Base-by-base conservation (phyloP, 2,329 filamentous ascomycete genomes). In the Colletotrichum camelliae region DNA sequence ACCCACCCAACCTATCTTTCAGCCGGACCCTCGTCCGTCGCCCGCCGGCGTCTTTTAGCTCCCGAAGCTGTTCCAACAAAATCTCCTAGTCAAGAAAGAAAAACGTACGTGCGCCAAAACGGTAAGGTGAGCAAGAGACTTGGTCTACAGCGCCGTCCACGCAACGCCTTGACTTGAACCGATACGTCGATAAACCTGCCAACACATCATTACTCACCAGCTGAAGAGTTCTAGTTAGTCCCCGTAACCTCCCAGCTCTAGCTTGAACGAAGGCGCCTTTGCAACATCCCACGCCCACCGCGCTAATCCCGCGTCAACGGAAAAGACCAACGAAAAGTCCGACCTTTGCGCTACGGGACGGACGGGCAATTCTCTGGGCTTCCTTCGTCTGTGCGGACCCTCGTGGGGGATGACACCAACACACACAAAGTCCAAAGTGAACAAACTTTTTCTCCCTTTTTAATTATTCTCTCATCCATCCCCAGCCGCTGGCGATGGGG, bases 251-350 rank as follows among this genome's bases (percentile, higher is more conserved):
- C 60, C 67, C 52, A 71, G 72, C 71, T 67, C 43, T 29, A 71
- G 71, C 58, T 24, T 64, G 24, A 70, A 55, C n/a, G 4, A 35
- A 62, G 60, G 37, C 15, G 35, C 18, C 60, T 37, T 52, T 27
- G 21, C 52, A 15, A 37, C 64, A 65, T 35, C 29, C 48, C 58
- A 33, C 57, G 21, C 43, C 74, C 75, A 78, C 74, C 77, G 80
- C 81, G 81, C 80, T 79, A 83, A 82, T 83, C 80, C 80, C 79
- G 77, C 81, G 80, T 76, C 79, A 69, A 61, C 57, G 67, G 67
- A 29, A 62, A 71, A 73, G 18, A 62, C 29, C 15, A 61, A 64
- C 37, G 43, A 64, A 31, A 58, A 27, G 55, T 58, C 21, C 27
- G 55, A 52, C 43, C n/a, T 52, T 29, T 58, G 21, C 24, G 61